phyloP scores from a whole-genome alignment of 441 rosid genomes.

The Adansonia grandidieri region DNA sequence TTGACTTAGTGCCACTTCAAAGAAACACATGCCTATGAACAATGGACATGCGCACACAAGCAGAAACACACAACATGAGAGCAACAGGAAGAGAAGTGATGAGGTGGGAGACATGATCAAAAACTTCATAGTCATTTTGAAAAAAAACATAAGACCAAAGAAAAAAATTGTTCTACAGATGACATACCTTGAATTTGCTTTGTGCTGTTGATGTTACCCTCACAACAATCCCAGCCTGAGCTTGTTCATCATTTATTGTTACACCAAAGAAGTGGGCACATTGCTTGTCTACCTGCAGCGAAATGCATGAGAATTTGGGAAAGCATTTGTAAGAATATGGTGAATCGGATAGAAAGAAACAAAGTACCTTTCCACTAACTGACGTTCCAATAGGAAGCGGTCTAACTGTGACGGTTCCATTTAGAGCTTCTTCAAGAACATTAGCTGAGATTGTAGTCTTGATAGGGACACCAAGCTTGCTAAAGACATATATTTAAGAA shows the following conservation, averaged over 20 bases:
- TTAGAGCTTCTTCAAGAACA: no score
- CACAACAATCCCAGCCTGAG: slow-evolving; percentile 88
- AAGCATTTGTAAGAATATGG: not conserved
- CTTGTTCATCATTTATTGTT: slow-evolving; percentile 89
- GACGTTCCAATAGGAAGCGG: no score
- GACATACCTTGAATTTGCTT: slow-evolving; percentile 52
- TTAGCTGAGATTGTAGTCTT: no score
- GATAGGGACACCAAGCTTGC: no score
- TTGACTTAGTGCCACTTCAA: not conserved
- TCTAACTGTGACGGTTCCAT: no score
- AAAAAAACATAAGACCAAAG: slow-evolving; percentile 22
- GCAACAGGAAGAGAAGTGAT: no score
- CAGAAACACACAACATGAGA: no score
- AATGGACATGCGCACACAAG: no score
- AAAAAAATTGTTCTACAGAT: not conserved
- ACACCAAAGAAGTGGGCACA: slow-evolving; percentile 69
- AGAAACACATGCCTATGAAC: not conserved
- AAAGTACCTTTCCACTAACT: no score
- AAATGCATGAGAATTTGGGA: slow-evolving; percentile 25
- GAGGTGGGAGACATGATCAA: not conserved
- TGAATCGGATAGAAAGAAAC: no score
- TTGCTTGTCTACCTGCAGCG: slow-evolving; percentile 64
- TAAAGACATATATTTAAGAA: no score
- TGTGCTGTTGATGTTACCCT: slow-evolving; percentile 69
- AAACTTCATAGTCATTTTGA: not conserved